These are phyloP conservation scores for Saccharomycopsis sp. DNA, from an alignment of 805 yeast genomes.

Conservation along the genomic window DNA sequence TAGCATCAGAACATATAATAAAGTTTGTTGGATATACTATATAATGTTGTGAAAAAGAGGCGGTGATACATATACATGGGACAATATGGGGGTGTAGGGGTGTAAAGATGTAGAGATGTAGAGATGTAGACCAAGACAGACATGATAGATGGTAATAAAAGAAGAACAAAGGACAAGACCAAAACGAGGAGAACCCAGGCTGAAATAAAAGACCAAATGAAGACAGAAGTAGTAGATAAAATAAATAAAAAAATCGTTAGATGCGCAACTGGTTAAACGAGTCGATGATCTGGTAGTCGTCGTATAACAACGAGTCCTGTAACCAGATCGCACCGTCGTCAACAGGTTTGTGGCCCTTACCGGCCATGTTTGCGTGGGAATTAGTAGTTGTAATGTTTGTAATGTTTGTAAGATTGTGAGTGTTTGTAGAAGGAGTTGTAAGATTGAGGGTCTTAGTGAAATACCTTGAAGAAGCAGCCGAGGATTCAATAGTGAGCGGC, in stretches of 20 bases:
- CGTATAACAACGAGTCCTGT: neutral
- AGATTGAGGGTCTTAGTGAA: neutral
- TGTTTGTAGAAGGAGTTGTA: neutral
- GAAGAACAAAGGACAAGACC: too few relatives aligned
- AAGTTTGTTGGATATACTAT: too few relatives aligned
- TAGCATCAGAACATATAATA: too few relatives aligned
- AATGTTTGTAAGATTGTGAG: neutral
- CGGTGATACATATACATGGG: too few relatives aligned
- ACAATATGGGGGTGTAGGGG: too few relatives aligned
- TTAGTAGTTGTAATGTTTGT: neutral
- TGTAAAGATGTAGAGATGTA: too few relatives aligned
- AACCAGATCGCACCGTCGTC: neutral
- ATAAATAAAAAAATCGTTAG: neutral
- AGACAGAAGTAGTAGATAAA: neutral
- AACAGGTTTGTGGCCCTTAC: neutral
- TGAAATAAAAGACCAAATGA: neutral
- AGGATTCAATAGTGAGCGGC: slow-evolving; percentile 1
- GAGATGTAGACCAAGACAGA: too few relatives aligned
- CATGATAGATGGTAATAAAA: too few relatives aligned
- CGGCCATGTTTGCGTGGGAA: neutral
- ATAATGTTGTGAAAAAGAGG: too few relatives aligned
- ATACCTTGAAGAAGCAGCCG: neutral
- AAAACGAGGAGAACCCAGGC: too few relatives aligned
- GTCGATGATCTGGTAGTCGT: slow-evolving; percentile 11
- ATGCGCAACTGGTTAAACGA: slow-evolving; percentile 7